phyloP scores from a whole-genome alignment of 1,284 basidiomycete genomes.

The Waitea zeae region DNA sequence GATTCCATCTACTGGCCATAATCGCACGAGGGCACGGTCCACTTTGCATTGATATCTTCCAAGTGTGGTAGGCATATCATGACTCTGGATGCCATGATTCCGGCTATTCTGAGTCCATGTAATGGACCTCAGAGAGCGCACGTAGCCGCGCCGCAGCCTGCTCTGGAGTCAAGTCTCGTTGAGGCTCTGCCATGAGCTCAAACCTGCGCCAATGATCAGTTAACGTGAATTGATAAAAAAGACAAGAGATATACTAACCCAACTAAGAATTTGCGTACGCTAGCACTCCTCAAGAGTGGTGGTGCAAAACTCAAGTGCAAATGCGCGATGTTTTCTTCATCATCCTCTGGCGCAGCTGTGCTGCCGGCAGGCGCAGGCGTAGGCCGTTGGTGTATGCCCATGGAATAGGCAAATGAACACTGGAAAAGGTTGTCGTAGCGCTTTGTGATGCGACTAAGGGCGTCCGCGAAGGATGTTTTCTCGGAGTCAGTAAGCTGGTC shows the following conservation, averaged over 20 bases:
- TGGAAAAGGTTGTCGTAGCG: constrained; percentile 77
- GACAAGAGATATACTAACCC: constrained; percentile 33
- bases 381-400: constrained; percentile 83
- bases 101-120: constrained; percentile 16
- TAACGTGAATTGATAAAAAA: constrained; percentile 1
- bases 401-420: constrained; percentile 90
- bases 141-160: constrained; percentile 64
- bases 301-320: constrained; percentile 86
- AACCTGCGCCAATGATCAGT: constrained; percentile 36
- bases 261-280: constrained; percentile 81
- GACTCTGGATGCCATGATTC: too few relatives aligned
- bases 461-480: constrained; percentile 43
- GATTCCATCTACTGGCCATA: too few relatives aligned
- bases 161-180: constrained; percentile 84
- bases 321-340: constrained; percentile 49
- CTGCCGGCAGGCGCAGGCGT: constrained; percentile 21
- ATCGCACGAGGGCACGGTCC: too few relatives aligned
- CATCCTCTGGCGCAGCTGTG: constrained; percentile 10
- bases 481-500: constrained; percentile 44
- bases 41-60: too few relatives aligned
- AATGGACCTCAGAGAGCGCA: constrained; percentile 31
- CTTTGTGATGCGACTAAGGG: constrained; percentile 48
- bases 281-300: constrained; percentile 71
- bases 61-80: too few relatives aligned
- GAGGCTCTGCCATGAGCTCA: constrained; percentile 84